Evolutionary conservation across 2,329 filamentous ascomycete genomes (phyloP).

Genomic region (Chrysoporthe austroafricana): DNA sequence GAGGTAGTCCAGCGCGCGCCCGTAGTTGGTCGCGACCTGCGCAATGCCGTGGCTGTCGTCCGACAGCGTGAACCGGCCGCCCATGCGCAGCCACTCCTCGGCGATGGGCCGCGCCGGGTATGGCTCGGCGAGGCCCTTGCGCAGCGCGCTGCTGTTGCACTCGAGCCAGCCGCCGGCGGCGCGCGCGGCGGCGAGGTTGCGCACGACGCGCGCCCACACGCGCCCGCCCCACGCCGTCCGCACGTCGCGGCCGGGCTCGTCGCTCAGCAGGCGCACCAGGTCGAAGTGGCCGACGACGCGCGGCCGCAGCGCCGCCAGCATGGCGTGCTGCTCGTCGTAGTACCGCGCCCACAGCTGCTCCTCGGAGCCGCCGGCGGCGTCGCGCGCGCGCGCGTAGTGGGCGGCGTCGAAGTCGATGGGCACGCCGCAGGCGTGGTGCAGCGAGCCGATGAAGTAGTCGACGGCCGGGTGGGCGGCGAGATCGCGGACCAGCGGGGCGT

Average conservation of each 20-base stretch:
- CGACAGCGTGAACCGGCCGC: constrained; percentile 85
- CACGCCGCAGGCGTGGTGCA: constrained; percentile 85
- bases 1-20: constrained; percentile 70
- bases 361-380: constrained; percentile 54
- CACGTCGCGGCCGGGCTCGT: constrained; percentile 66
- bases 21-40: constrained; percentile 87
- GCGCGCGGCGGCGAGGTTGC: constrained; percentile 74
- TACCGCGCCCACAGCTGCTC: constrained; percentile 79
- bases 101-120: constrained; percentile 84
- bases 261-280: constrained; percentile 80
- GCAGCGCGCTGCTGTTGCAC: constrained; percentile 82
- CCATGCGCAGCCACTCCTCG: constrained; percentile 73
- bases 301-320: constrained; percentile 75
- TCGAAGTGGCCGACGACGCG: constrained; percentile 93
- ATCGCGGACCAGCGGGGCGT: constrained; percentile 58
- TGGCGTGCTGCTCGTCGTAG: constrained; percentile 83
- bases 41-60: constrained; percentile 92
- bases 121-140: constrained; percentile 89
- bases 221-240: constrained; percentile 49
- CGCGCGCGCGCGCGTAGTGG: constrained; percentile 65
- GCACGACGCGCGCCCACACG: constrained; percentile 74
- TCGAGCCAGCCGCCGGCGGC: constrained; percentile 83
- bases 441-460: constrained; percentile 90
- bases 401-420: constrained; percentile 85
- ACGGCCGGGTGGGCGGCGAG: constrained; percentile 66